Evolutionary conservation across 805 yeast species (phyloP).

Genomic region (Barnettozyma californica): DNA sequence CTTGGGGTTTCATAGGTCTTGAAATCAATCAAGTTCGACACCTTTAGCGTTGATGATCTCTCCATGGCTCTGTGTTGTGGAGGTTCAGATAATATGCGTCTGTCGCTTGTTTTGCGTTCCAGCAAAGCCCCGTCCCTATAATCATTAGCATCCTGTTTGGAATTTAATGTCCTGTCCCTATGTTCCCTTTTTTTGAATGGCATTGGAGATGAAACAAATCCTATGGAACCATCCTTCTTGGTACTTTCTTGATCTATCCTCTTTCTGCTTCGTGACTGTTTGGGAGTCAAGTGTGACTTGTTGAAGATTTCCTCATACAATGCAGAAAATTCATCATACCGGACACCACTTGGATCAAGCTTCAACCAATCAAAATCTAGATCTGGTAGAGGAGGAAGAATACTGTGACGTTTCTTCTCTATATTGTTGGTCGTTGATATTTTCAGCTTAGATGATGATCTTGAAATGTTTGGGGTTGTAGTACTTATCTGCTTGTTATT

Average conservation of each 20-base stretch:
- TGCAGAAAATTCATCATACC: slow-evolving; percentile 26
- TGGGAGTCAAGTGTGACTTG: slow-evolving; percentile 10
- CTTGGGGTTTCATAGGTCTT: slow-evolving; percentile 5
- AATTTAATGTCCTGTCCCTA: neutral
- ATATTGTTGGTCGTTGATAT: slow-evolving; percentile 7
- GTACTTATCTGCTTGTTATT: slow-evolving; percentile 19
- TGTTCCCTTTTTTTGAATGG: slow-evolving; percentile 3
- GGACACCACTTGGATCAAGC: slow-evolving; percentile 12
- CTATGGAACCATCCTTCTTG: neutral
- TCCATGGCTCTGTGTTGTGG: neutral
- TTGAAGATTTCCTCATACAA: slow-evolving; percentile 28
- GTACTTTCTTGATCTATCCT: neutral
- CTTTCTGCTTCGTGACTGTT: slow-evolving; percentile 11
- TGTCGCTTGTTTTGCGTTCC: neutral
- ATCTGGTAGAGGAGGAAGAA: slow-evolving; percentile 27
- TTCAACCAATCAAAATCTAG: slow-evolving; percentile 22
- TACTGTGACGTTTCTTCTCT: slow-evolving; percentile 22
- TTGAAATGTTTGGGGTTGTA: slow-evolving; percentile 12
- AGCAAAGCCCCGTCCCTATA: neutral
- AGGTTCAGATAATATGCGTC: slow-evolving; percentile 20
- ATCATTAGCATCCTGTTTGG: slow-evolving; percentile 5
- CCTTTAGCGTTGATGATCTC: slow-evolving; percentile 10
- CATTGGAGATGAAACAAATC: slow-evolving; percentile 5
- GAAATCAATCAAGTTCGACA: slow-evolving; percentile 7
- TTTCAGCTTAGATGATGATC: slow-evolving; percentile 23